Conservation (phyloP, 805 yeast genomes). For the Ogataea dorogensis region DNA sequence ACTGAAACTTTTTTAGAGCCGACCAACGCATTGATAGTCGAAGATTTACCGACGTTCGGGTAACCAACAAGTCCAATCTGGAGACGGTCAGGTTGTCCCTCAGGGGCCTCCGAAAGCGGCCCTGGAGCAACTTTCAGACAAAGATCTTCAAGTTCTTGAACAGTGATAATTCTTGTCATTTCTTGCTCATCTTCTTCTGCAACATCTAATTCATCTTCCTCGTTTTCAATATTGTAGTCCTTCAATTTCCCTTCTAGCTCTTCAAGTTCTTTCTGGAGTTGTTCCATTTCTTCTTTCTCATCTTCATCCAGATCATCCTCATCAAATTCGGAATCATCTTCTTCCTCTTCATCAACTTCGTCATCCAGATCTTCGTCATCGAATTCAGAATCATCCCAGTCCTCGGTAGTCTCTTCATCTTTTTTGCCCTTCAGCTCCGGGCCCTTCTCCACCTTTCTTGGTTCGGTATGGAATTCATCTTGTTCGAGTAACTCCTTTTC, state of each 20-base stretch:
- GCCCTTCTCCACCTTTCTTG: neutral
- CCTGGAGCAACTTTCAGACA: conserved; percentile 79
- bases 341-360: conserved; percentile 18
- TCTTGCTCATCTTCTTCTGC: conserved; percentile 38
- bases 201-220: conserved; percentile 26
- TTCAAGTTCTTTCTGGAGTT: conserved; percentile 21
- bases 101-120: conserved; percentile 49
- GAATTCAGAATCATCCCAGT: no score
- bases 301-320: conserved; percentile 16
- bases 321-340: conserved; percentile 22
- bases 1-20: conserved; percentile 98
- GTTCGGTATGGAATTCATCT: neutral
- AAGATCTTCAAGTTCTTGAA: conserved; percentile 80
- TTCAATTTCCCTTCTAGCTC: conserved; percentile 20
- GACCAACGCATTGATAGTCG: conserved; percentile 95
- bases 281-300: conserved; percentile 20
- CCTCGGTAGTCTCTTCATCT: no score
- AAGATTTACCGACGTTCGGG: conserved; percentile 82
- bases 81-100: conserved; percentile 58
- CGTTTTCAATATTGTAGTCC: conserved; percentile 7
- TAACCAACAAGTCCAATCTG: conserved; percentile 97
- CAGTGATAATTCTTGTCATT: conserved; percentile 67
- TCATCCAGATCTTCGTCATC: conserved; percentile 8
- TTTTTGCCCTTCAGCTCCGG: no score
- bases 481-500: conserved; percentile 41